Evolutionary conservation across 768 basidiomycete genomes (phyloP).

Genomic region (Gloeopeniophorella convolvens): DNA sequence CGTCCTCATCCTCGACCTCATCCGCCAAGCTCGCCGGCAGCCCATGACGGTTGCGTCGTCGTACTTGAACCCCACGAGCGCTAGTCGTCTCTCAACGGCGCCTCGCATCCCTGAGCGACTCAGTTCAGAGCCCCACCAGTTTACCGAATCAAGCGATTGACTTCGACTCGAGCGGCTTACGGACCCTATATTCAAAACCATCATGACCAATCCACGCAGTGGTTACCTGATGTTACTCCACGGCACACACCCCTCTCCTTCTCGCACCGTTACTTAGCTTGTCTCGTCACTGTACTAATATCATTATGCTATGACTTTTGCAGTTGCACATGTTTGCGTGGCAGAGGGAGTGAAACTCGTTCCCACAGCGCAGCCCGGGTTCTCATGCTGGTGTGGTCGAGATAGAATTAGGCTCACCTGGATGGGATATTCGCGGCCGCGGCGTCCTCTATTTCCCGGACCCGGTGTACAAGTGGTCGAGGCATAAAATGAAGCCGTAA

Average conservation of each 20-base stretch:
- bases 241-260: constrained; percentile 7
- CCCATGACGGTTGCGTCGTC: constrained; percentile 37
- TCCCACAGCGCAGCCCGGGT: neutral
- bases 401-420: no score
- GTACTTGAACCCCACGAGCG: constrained; percentile 16
- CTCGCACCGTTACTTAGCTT: neutral
- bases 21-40: constrained; percentile 71
- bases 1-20: constrained; percentile 66
- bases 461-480: no score
- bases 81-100: constrained; percentile 3
- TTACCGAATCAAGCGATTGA: neutral
- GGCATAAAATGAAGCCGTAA: no score
- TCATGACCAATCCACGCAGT: neutral
- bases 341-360: neutral
- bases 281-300: constrained; percentile 17
- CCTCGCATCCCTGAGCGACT: neutral
- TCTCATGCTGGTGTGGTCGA: neutral
- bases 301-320: no score
- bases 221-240: neutral
- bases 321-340: constrained; percentile 1
- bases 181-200: constrained; percentile 1
- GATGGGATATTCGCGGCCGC: no score
- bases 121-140: constrained; percentile 1
- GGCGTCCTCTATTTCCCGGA: no score
- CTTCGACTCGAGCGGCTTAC: neutral